Percentiles rank a stretch among this genome's conserved stretches.
Evolutionary conservation across 768 basidiomycete species (phyloP).

Genomic region (Suillus paluster): DNA sequence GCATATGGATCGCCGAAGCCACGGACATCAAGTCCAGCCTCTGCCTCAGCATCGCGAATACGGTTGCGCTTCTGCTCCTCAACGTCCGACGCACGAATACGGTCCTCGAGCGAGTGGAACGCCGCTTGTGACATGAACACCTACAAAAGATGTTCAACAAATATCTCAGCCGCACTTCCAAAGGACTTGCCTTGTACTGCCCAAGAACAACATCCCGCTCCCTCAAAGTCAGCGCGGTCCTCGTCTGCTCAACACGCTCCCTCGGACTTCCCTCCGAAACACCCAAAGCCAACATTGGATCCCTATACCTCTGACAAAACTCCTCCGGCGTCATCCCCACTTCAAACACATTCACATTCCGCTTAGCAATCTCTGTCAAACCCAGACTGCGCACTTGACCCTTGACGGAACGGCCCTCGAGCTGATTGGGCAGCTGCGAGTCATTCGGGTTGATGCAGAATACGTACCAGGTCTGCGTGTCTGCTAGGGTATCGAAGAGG

Average conservation of each 20-base stretch:
- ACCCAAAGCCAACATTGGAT: conserved; percentile 60
- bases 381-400: conserved; percentile 88
- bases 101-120: conserved; percentile 90
- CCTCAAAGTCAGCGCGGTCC: conserved; percentile 56
- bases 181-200: conserved; percentile 67
- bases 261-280: conserved; percentile 62
- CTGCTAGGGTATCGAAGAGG: conserved; percentile 85
- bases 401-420: conserved; percentile 91
- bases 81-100: conserved; percentile 77
- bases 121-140: conserved; percentile 86
- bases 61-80: conserved; percentile 87
- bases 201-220: conserved; percentile 84
- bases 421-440: conserved; percentile 90
- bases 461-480: conserved; percentile 89
- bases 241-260: conserved; percentile 64
- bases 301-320: conserved; percentile 82
- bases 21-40: conserved; percentile 65
- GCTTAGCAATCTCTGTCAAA: conserved; percentile 74
- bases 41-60: conserved; percentile 74
- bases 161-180: background rate
- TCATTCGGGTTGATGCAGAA: conserved; percentile 97
- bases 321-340: conserved; percentile 86
- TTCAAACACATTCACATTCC: conserved; percentile 72
- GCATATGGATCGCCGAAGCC: conserved; percentile 72
- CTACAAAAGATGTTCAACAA: conserved; percentile 44